Evolutionary conservation across 2,329 filamentous ascomycete genomes (phyloP), one percentile per base, ranked within the genome.

Genomic region (Aspergillus pseudoterreus): DNA sequence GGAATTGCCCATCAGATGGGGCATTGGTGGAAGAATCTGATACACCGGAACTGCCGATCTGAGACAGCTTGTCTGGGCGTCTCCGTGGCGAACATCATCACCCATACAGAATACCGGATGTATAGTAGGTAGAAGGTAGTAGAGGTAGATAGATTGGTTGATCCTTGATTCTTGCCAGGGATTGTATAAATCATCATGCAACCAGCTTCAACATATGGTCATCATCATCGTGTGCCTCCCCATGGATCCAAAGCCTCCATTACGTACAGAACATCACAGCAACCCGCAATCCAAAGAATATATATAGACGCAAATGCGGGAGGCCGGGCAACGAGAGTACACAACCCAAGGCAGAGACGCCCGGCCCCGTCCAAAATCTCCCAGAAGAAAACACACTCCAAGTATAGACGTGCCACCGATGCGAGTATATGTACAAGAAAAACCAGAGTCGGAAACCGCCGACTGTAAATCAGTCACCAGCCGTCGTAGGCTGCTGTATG

Each of bases 381-480:
- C 5, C 22, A 44, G 22, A 14, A 38, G 19, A 44, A 43, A 39
- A 51, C 39, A 55, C 27, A 30, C 27, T 36, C 47, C 47, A 47
- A 54, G 50, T 50, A 57, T 55, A 57, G 50, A 53, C 55, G 50
- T 59, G 59, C 57, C 58, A 46, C 60, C 52, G 53, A 61, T 63
- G 58, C 57, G 52, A 63, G 57, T 59, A 69, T 69, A 69, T 69
- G 61, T 68, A 69, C 65, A 69, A 69, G 60, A 57, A 53, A 58
- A 60, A 63, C 53, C 58, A 60, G 30, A 61, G 56, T 60, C 59
- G 55, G 56, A 49, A 46, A 54, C 53, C 49, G 53, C 57, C 41
- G 54, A 61, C 56, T 58, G 54, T 49, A 47, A 54, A 54, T 51
- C 47, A 49, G 47, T 47, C 45, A 35, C 27, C 30, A 43, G 46